A percentile compares a stretch with the other conserved stretches of the same genome.
Conservation (phyloP, 495 filamentous ascomycete species). For the Aspergillus sparsus region DNA sequence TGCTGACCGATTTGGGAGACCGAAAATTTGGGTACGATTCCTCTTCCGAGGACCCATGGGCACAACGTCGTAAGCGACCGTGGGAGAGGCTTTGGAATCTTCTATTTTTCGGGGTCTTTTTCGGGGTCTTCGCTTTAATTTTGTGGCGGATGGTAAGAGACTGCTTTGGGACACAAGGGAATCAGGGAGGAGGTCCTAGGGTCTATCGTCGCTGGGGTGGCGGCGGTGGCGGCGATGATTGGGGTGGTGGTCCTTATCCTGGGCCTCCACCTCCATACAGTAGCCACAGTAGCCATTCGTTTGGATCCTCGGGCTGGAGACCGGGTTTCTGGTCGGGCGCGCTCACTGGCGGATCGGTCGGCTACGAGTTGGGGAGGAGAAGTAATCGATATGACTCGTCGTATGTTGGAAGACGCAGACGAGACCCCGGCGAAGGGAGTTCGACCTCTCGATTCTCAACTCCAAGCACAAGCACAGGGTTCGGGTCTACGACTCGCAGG, state of each 20-base stretch:
- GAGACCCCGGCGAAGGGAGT: slow-evolving; percentile 49
- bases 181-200: slow-evolving; percentile 16
- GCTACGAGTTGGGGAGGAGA: slow-evolving; percentile 65
- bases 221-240: slow-evolving; percentile 49
- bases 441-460: slow-evolving; percentile 55
- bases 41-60: slow-evolving; percentile 7
- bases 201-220: slow-evolving; percentile 29
- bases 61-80: slow-evolving; percentile 2
- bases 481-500: slow-evolving; percentile 81
- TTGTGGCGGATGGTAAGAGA: slow-evolving; percentile 25
- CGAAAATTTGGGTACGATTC: slow-evolving; percentile 55
- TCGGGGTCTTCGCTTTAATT: slow-evolving; percentile 40
- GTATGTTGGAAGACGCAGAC: slow-evolving; percentile 27
- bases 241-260: slow-evolving; percentile 50
- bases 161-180: slow-evolving; percentile 27
- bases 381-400: slow-evolving; percentile 27
- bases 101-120: slow-evolving; percentile 54
- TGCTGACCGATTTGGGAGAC: slow-evolving; percentile 81
- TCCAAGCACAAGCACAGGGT: slow-evolving; percentile 77
- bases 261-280: slow-evolving; percentile 63
- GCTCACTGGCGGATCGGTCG: slow-evolving; percentile 67
- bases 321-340: slow-evolving; percentile 90
- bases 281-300: slow-evolving; percentile 40
- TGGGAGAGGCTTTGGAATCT: slow-evolving; percentile 25
- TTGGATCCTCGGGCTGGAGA: slow-evolving; percentile 56